These are phyloP conservation scores for Saccharum hybrid DNA, from an alignment of 202 grass and related monocot genomes.

Conservation along the genomic window DNA sequence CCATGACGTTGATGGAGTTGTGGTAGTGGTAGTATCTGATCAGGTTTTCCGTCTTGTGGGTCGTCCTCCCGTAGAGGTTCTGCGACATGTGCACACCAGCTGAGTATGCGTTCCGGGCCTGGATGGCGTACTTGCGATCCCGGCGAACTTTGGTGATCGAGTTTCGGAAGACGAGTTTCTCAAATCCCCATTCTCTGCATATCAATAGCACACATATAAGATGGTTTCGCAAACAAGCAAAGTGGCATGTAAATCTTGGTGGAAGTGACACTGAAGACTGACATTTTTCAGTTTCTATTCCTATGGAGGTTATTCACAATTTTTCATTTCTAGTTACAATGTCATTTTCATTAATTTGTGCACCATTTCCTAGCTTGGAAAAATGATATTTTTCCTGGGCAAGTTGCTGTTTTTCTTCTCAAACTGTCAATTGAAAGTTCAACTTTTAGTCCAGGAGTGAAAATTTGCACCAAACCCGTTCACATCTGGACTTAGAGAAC, in stretches of 20 bases:
- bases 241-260: neutral
- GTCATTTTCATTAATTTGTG: neutral
- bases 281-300: neutral
- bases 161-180: constrained; percentile 86
- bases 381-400: neutral
- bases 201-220: neutral
- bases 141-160: constrained; percentile 59
- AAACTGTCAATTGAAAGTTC: neutral
- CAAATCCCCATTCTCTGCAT: constrained; percentile 87
- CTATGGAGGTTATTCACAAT: neutral
- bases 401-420: neutral
- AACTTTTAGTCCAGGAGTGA: neutral
- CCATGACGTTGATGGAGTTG: constrained; percentile 82
- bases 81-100: constrained; percentile 88
- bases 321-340: neutral
- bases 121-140: constrained; percentile 92
- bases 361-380: neutral
- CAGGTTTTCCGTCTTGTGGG: constrained; percentile 73
- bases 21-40: constrained; percentile 95
- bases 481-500: constrained; percentile 18
- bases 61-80: constrained; percentile 67
- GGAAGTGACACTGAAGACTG: neutral
- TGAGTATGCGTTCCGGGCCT: constrained; percentile 69
- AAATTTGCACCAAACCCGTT: constrained; percentile 11
- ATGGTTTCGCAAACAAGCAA: constrained; percentile 13